These are phyloP conservation scores for Emergomyces orientalis DNA, from an alignment of 2,329 filamentous ascomycete genomes.

Conservation along the genomic window DNA sequence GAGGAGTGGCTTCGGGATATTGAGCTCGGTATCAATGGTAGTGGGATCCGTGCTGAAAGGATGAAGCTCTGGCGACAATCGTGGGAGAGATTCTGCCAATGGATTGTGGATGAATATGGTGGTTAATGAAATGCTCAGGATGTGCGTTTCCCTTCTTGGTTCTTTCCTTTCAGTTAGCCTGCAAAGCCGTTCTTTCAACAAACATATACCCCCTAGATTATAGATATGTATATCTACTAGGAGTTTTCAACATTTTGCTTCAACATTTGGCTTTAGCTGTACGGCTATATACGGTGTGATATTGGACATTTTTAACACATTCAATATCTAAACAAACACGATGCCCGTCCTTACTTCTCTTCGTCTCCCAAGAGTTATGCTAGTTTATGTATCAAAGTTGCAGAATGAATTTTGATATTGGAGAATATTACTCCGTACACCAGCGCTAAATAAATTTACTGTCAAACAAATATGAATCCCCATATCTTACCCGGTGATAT, in stretches of 20 bases:
- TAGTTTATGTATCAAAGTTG: neutral
- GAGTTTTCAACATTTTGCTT: neutral
- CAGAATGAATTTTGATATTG: neutral
- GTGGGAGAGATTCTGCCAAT: conserved; percentile 86
- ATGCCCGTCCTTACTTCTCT: neutral
- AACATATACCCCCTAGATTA: neutral
- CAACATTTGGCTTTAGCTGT: neutral
- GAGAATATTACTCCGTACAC: neutral
- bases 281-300: neutral
- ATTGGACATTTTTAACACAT: neutral
- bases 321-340: neutral
- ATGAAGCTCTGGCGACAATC: conserved; percentile 69
- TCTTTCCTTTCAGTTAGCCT: neutral
- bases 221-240: neutral
- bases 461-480: neutral
- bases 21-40: conserved; percentile 62
- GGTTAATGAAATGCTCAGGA: neutral
- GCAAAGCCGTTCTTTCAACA: neutral
- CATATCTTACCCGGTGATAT: neutral
- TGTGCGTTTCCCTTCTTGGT: neutral
- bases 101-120: conserved; percentile 72
- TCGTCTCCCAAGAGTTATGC: neutral
- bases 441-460: neutral
- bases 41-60: conserved; percentile 59
- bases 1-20: conserved; percentile 65